These are phyloP conservation scores for Ustilago bromivora DNA, from an alignment of 1,284 basidiomycete species.

Conservation along the genomic window DNA sequence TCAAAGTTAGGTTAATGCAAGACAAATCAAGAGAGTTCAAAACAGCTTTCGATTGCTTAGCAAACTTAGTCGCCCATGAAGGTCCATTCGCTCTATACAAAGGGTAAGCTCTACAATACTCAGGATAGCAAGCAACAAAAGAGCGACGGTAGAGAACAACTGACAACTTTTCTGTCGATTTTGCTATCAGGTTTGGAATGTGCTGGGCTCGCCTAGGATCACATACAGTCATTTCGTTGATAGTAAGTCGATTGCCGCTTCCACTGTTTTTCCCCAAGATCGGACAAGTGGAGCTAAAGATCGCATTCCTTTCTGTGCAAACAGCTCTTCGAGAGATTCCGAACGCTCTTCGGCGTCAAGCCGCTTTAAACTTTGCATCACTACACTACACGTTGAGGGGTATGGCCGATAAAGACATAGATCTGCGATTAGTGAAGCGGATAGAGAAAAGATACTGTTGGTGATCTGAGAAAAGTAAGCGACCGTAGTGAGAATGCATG, in stretches of 20 bases:
- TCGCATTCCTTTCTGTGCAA: background rate
- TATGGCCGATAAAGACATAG: conserved; percentile 9
- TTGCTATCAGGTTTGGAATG: conserved; percentile 48
- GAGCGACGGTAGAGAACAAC: background rate
- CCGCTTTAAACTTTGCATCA: conserved; percentile 33
- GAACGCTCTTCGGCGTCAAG: conserved; percentile 55
- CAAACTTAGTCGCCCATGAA: conserved; percentile 50
- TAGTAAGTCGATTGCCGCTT: conserved; percentile 26
- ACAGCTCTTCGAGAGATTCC: conserved; percentile 60
- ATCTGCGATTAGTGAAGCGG: conserved; percentile 1
- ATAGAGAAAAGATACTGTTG: conserved; percentile 36
- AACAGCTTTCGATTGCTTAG: conserved; percentile 49
- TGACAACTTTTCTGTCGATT: no score
- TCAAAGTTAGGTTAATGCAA: conserved; percentile 61
- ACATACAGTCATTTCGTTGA: conserved; percentile 58
- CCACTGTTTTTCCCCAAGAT: no score
- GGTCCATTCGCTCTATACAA: conserved; percentile 59
- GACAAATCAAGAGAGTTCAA: conserved; percentile 42
- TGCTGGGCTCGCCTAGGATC: conserved; percentile 59
- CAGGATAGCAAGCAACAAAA: background rate
- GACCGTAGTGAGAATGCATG: conserved; percentile 13
- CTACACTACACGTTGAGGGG: background rate
- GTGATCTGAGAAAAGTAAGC: conserved; percentile 9
- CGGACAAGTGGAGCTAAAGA: no score
- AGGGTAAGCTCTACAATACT: conserved; percentile 29